phyloP scores from a whole-genome alignment of 2,329 filamentous ascomycete species.

The Ramularia endophylla region DNA sequence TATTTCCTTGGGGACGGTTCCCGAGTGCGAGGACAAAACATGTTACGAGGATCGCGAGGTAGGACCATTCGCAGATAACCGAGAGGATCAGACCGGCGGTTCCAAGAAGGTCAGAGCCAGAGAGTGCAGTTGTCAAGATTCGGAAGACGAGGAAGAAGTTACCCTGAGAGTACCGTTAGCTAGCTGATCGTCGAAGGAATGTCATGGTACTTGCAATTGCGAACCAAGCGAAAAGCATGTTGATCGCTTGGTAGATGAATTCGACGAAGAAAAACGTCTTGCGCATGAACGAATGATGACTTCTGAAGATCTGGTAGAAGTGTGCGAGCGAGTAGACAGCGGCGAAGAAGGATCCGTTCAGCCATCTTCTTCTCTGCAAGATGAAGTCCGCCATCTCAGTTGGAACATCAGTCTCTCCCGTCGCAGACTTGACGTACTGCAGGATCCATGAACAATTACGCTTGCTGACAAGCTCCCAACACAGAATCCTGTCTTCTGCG shows the following conservation, averaged over 20 bases:
- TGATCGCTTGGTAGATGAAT: constrained; percentile 88
- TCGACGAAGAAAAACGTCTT: constrained; percentile 90
- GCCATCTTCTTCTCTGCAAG: constrained; percentile 89
- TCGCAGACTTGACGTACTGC: constrained; percentile 97
- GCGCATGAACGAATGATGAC: constrained; percentile 77
- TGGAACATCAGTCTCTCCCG: constrained; percentile 93
- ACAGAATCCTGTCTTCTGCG: constrained; percentile 96
- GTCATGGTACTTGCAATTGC: constrained; percentile 62
- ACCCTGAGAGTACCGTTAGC: constrained; percentile 41
- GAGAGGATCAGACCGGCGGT: constrained; percentile 73
- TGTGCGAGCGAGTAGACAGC: constrained; percentile 92
- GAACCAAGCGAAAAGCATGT: constrained; percentile 99
- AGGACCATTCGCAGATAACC: constrained; percentile 92
- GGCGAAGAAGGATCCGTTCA: constrained; percentile 98
- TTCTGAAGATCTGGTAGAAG: constrained; percentile 94
- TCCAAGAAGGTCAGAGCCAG: constrained; percentile 62
- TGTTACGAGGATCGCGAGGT: constrained; percentile 82
- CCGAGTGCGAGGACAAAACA: constrained; percentile 94
- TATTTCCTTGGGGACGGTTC: constrained; percentile 90
- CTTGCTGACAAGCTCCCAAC: constrained; percentile 96
- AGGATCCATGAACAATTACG: constrained; percentile 96
- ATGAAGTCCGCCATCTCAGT: constrained; percentile 93
- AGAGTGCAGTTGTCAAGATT: constrained; percentile 84
- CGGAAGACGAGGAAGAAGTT: constrained; percentile 99
- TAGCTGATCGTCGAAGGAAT: background rate